Conservation (phyloP, 768 basidiomycete genomes). For the Leccinum variicolor region DNA sequence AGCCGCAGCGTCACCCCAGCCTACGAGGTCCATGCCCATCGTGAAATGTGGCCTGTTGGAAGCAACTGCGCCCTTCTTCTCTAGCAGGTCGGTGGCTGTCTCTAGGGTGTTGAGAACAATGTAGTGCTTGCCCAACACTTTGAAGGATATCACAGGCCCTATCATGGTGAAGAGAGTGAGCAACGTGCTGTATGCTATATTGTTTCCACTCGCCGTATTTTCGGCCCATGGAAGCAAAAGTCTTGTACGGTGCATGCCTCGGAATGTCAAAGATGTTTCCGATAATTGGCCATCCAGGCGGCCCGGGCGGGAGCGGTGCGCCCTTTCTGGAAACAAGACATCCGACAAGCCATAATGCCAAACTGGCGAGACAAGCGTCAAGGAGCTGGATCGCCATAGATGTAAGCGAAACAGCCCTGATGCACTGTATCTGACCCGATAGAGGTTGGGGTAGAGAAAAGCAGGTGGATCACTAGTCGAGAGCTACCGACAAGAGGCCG, state of each 20-base stretch:
- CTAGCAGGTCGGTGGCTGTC: constrained; percentile 17
- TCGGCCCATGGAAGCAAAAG: constrained; percentile 38
- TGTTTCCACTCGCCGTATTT: constrained; percentile 40
- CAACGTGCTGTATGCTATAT: not conserved
- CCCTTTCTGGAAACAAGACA: not conserved
- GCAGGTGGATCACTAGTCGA: no score
- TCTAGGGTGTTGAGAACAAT: constrained; percentile 47
- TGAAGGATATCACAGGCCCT: constrained; percentile 9
- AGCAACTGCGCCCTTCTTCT: constrained; percentile 4
- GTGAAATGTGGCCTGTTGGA: not conserved
- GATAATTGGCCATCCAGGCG: constrained; percentile 35
- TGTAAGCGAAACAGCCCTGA: not conserved
- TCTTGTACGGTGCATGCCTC: constrained; percentile 44
- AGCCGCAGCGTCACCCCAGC: not conserved
- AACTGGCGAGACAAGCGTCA: constrained; percentile 10
- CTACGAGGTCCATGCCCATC: no score
- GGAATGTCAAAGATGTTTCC: constrained; percentile 61
- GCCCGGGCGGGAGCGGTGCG: constrained; percentile 9
- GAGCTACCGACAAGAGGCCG: no score
- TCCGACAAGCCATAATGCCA: not conserved
- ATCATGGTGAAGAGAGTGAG: constrained; percentile 7
- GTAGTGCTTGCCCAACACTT: constrained; percentile 38
- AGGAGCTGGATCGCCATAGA: not conserved
- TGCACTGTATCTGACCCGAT: no score
- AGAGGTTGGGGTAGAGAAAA: no score